These are phyloP conservation scores for Lenzites betulinus DNA, from an alignment of 768 basidiomycete genomes.

Conservation along the genomic window DNA sequence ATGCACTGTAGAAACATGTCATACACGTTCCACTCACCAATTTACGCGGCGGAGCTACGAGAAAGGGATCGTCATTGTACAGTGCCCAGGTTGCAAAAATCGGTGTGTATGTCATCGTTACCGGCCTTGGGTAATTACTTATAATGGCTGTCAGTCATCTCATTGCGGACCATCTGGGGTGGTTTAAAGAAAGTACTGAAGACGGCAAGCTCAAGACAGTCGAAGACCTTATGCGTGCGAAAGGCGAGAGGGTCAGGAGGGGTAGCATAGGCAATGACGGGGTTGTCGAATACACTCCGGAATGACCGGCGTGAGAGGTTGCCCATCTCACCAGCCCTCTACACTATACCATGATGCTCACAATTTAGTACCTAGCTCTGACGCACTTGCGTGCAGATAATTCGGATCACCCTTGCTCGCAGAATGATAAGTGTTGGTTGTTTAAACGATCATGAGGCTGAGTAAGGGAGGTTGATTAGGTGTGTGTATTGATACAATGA, in stretches of 20 bases:
- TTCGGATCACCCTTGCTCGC: too few species aligned
- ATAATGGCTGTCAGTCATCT: constrained; percentile 54
- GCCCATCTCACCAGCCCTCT: too few species aligned
- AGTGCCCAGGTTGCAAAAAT: constrained; percentile 90
- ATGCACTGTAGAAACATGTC: constrained; percentile 76
- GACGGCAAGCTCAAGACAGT: constrained; percentile 75
- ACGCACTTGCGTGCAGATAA: too few species aligned
- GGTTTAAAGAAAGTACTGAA: constrained; percentile 84
- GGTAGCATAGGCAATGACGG: constrained; percentile 47
- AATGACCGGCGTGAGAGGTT: background rate
- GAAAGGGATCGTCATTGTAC: constrained; percentile 84
- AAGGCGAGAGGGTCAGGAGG: constrained; percentile 71
- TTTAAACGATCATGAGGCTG: too few species aligned
- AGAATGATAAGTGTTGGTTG: too few species aligned
- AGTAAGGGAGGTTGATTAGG: background rate
- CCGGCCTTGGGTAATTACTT: constrained; percentile 32
- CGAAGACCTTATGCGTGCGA: constrained; percentile 77
- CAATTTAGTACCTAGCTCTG: too few species aligned
- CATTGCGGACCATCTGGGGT: constrained; percentile 88
- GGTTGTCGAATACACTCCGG: constrained; percentile 53
- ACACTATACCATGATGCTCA: too few species aligned
- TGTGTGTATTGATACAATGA: constrained; percentile 11
- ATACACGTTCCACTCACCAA: constrained; percentile 80
- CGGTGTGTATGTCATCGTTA: constrained; percentile 50
- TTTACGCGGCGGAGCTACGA: constrained; percentile 87